Conservation (phyloP, 768 basidiomycete species). For the Boletales sp. region DNA sequence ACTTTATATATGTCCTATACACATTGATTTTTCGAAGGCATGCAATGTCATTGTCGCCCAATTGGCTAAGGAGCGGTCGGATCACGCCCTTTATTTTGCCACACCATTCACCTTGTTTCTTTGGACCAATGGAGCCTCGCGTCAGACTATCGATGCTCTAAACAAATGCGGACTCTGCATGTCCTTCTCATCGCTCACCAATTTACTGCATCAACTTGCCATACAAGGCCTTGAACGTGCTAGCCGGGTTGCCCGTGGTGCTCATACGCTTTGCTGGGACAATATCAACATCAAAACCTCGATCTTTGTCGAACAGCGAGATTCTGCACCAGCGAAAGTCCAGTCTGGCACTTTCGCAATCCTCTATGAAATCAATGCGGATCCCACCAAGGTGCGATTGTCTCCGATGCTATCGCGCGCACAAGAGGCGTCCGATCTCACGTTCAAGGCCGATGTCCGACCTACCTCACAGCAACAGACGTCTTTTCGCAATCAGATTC, state of each 20-base stretch:
- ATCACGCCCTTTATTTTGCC: background rate
- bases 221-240: background rate
- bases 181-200: background rate
- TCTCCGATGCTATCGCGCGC: background rate
- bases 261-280: conserved; percentile 11
- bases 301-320: conserved; percentile 30
- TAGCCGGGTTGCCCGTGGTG: background rate
- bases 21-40: background rate
- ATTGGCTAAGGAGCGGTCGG: background rate
- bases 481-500: background rate
- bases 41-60: background rate
- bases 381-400: background rate
- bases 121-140: background rate
- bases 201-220: background rate
- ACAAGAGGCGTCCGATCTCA: background rate
- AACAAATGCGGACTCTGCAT: background rate
- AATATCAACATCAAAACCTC: conserved; percentile 32
- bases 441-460: background rate
- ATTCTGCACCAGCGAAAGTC: conserved; percentile 28
- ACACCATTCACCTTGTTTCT: background rate
- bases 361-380: conserved; percentile 23
- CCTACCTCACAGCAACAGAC: background rate
- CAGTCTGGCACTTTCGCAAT: conserved; percentile 34
- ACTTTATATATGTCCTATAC: too few relatives aligned
- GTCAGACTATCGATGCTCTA: background rate